Conservation (phyloP, 345 rosid genomes). For the Psidium friedrichsthalianum region DNA sequence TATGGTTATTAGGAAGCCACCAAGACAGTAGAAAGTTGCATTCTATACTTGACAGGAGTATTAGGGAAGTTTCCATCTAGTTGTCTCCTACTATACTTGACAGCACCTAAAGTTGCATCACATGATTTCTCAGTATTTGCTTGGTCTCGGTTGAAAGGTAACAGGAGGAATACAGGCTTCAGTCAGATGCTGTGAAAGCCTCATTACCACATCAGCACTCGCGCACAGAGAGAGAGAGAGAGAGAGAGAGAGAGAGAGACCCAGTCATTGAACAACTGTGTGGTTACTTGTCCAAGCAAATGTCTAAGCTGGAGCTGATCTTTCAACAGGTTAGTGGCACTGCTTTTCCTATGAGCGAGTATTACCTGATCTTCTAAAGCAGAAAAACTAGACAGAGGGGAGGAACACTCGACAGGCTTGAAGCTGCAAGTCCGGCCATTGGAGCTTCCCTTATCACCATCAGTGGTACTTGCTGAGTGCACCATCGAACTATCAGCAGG, state of each 20-base stretch:
- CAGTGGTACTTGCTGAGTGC: slow-evolving; percentile 2
- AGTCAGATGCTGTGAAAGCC: neutral
- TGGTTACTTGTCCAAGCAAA: neutral
- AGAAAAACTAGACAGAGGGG: slow-evolving; percentile 2
- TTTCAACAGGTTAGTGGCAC: neutral
- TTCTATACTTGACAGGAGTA: neutral
- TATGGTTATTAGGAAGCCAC: neutral
- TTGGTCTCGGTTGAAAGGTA: neutral
- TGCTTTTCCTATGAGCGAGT: neutral
- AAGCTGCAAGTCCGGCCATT: slow-evolving; percentile 7
- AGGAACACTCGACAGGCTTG: slow-evolving; percentile 8
- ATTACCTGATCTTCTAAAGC: slow-evolving; percentile 24
- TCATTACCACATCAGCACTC: neutral
- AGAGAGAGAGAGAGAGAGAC: too few species aligned
- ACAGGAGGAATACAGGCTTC: neutral
- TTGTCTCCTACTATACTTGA: neutral
- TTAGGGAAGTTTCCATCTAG: neutral
- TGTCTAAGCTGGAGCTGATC: neutral
- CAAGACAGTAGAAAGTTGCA: neutral
- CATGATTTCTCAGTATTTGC: neutral
- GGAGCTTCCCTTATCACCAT: slow-evolving; percentile 1
- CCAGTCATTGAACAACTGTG: neutral
- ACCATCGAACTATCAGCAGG: slow-evolving; percentile 14
- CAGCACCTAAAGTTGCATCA: neutral
- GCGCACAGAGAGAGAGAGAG: neutral